phyloP scores from a whole-genome alignment of 208 protist genomes.

The Acanthamoeba castellanii region DNA sequence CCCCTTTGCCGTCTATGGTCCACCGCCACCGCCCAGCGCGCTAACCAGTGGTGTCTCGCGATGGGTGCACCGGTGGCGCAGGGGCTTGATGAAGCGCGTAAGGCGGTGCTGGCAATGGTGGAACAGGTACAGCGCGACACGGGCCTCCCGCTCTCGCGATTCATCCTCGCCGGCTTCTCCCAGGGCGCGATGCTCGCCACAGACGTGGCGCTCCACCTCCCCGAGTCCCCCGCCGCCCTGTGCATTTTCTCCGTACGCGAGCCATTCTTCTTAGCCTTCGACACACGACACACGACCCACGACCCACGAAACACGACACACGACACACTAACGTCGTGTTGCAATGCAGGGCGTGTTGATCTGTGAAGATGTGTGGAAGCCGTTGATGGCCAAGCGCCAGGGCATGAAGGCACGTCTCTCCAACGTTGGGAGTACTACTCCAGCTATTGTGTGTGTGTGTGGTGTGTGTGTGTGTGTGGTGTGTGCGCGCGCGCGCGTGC shows the following conservation, averaged over 20 bases:
- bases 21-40: too few relatives aligned
- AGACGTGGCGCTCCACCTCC: constrained; percentile 9
- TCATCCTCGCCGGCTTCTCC: constrained; percentile 4
- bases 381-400: neutral
- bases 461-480: too few relatives aligned
- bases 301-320: too few relatives aligned
- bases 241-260: constrained; percentile 15
- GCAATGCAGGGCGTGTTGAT: constrained; percentile 9
- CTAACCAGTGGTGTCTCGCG: too few relatives aligned
- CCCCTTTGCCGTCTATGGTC: too few relatives aligned
- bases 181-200: constrained; percentile 28
- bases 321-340: neutral
- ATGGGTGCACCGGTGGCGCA: too few relatives aligned
- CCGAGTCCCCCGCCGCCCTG: neutral
- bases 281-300: too few relatives aligned
- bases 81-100: neutral
- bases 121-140: neutral
- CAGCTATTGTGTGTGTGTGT: too few relatives aligned
- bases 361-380: neutral
- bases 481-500: too few relatives aligned
- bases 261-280: too few relatives aligned
- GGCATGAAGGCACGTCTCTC: constrained; percentile 24
- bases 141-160: constrained; percentile 12
- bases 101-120: neutral
- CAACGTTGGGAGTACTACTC: neutral